Percentiles rank a stretch among this genome's conserved stretches.
Evolutionary conservation across 2,329 filamentous ascomycete genomes (phyloP).

Genomic region (Exutisphaerella laricina): DNA sequence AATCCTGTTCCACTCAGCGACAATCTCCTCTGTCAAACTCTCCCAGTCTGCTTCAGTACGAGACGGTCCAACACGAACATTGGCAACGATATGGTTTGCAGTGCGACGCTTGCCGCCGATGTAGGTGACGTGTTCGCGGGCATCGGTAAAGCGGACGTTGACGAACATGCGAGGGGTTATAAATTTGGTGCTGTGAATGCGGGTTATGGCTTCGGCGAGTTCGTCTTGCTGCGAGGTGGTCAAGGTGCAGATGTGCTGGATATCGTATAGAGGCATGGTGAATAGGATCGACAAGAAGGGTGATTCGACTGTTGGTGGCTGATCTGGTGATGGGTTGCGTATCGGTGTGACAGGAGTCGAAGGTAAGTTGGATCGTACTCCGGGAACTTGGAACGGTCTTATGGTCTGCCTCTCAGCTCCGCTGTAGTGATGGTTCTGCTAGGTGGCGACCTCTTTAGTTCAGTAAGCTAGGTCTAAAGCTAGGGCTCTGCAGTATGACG

Average conservation of each 20-base stretch:
- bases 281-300: too few species aligned
- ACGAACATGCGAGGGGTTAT: constrained; percentile 41
- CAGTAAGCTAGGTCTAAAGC: constrained; percentile 2
- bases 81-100: constrained; percentile 33
- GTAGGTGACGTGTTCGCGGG: constrained; percentile 23
- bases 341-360: too few species aligned
- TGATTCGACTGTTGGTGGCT: not conserved
- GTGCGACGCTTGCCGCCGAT: constrained; percentile 33
- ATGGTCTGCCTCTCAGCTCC: not conserved
- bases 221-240: constrained; percentile 34
- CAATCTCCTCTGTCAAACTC: constrained; percentile 24
- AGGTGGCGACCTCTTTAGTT: too few species aligned
- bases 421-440: not conserved
- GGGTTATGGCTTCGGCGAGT: constrained; percentile 38
- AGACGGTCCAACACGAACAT: constrained; percentile 33
- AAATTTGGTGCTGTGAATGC: constrained; percentile 40
- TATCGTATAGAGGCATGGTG: constrained; percentile 43
- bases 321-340: not conserved
- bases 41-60: constrained; percentile 32
- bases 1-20: constrained; percentile 28
- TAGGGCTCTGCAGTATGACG: constrained; percentile 1
- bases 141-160: constrained; percentile 38
- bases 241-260: constrained; percentile 36
- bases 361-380: too few species aligned
- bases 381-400: not conserved